Evolutionary conservation across 345 rosid genomes (phyloP), one percentile per base, ranked within the genome.

Genomic region (Gossypium herbaceum): DNA sequence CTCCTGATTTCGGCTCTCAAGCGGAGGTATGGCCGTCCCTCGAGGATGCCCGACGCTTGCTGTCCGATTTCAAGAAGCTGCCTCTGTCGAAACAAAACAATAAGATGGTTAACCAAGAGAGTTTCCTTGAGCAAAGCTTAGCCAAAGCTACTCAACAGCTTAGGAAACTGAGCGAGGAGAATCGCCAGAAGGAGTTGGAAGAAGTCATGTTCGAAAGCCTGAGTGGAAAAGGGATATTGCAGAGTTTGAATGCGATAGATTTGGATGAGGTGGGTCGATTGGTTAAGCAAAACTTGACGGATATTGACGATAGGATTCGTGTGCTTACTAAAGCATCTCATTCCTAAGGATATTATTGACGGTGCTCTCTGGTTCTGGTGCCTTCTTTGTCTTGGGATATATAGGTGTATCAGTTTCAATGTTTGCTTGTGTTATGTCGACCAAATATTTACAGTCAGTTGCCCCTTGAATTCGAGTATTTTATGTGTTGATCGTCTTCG

Each of bases 281-380:
- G 6, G 43, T 80, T 43, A 78, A 85, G 8, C 79, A 82, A 3
- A 2, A 78, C 62, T 29, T 76, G 16, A 82, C 74, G 50, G 81
- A 80, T 1, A 12, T 78, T 29, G 16, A 75, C 4, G 75, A 70
- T 51, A 79, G 47, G 72, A 7, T 50, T 0, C 56, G 17, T 13
- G 17, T 16, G 19, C 19, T 52, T 52, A 13, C 8, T 7, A 13
- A 52, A 1, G 19, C 19, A 1, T 29, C 39, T 29, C 39, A 5
- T 29, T 29, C 39, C 39, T 29, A 29, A 29, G 39, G 1, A 29
- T 29, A 29, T 29, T 29, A 29, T 29, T 29, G 39, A 29, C 39
- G 4, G 39, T 29, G 39, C 6, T 29, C 1, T 29, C 39, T 29
- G 6, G 39, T 29, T 29, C 39, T 29, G 4, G 39, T 29, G 39